A percentile compares a stretch with the other conserved stretches of the same genome.
Conservation (phyloP, 2,329 filamentous ascomycete genomes). For the Venturia nashicola region DNA sequence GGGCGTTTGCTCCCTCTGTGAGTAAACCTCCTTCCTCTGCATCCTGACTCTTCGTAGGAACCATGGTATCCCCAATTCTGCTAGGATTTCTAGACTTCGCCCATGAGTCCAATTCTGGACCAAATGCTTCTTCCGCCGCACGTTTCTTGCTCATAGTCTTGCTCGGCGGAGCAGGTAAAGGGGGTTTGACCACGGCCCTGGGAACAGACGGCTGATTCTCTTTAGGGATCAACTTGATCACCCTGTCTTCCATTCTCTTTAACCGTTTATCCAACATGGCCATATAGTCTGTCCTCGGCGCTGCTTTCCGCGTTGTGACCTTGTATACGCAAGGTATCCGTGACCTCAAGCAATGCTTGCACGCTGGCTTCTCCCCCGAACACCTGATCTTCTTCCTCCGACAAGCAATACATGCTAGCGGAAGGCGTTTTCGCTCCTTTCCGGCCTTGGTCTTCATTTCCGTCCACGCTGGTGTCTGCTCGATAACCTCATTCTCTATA, state of each 20-base stretch:
- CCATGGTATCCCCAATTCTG: constrained; percentile 36
- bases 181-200: constrained; percentile 74
- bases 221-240: constrained; percentile 90
- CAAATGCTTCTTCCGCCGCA: constrained; percentile 77
- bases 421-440: constrained; percentile 87
- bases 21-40: constrained; percentile 66
- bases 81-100: constrained; percentile 43
- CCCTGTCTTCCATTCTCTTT: constrained; percentile 94
- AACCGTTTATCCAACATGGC: constrained; percentile 93
- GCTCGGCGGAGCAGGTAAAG: constrained; percentile 44
- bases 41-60: constrained; percentile 39
- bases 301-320: constrained; percentile 85
- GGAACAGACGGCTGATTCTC: constrained; percentile 63
- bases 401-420: constrained; percentile 89
- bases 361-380: constrained; percentile 93
- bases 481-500: constrained; percentile 14
- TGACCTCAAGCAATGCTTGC: constrained; percentile 88
- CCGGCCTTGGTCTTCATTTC: constrained; percentile 56
- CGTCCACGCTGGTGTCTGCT: constrained; percentile 32
- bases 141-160: constrained; percentile 53
- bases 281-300: constrained; percentile 95
- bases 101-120: constrained; percentile 72
- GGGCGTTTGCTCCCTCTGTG: constrained; percentile 66
- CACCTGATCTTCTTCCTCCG: constrained; percentile 96
- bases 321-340: constrained; percentile 97